Base-by-base conservation (phyloP, 2,329 filamentous ascomycete species). In the Fusarium chuoi region DNA sequence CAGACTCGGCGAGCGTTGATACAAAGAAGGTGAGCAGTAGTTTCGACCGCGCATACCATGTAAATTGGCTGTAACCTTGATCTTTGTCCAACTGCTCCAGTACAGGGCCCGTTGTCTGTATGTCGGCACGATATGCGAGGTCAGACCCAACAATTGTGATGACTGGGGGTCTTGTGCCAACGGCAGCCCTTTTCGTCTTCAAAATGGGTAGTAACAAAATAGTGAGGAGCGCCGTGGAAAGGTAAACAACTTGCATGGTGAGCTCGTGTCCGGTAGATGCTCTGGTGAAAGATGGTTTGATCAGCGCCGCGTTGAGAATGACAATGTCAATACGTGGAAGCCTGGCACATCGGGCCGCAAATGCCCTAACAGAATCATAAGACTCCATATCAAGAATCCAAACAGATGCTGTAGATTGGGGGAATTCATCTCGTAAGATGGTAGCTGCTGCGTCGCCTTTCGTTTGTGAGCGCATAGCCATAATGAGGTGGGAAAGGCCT, bases 91-190 rank as follows among this genome's bases (percentile, higher is more conserved):
- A 11, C n/a, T 24, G 30, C 13, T 20, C 48, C 30, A 51, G 30
- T 3, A 51, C 6, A 0, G 30, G 30, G 30, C n/a, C 30, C 2
- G 6, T 15, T 4, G 17, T 51, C 8, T 24, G 5, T 0, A 36
- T 51, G 2, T 35, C 48, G 3, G 30, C n/a, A 20, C 48, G 48
- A 20, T 36, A 51, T 20, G 48, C 48, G n/a, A 51, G 48, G 4
- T 51, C 48, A 7, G 48, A 51, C 6, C 48, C 48, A 14, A 51
- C n/a, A 4, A 51, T 5, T 33, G n/a, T 51, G 3, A 36, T 26
- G 17, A 51, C 48, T 11, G 48, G 48, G 2, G 48, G 48, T 6
- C n/a, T 20, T 26, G 12, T 7, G 11, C 2, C n/a, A 7, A 0
- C 3, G 8, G 30, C 12, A 2, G n/a, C 3, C 17, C 8, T 6